Base-by-base conservation (phyloP, 2,329 filamentous ascomycete species). In the Pleomassaria siparia region DNA sequence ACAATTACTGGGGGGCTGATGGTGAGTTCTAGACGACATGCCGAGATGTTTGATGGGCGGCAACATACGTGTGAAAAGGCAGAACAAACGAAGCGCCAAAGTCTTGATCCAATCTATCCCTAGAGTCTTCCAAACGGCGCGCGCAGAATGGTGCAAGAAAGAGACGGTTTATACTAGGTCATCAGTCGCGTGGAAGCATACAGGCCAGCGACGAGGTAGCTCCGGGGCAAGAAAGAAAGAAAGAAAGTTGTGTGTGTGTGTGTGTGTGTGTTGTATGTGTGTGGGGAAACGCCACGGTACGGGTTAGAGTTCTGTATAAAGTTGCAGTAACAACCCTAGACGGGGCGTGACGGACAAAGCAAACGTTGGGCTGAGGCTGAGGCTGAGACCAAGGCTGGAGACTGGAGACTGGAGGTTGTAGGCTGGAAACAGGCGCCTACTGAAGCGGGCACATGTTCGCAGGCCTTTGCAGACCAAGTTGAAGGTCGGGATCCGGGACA, bases 101-200 rank as follows among this genome's bases (percentile, higher is more conserved):
- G 56, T 68, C 65, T 71, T 69, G 57, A 70, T 59, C 67, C 66
- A 61, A 55, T 72, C 69, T 72, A 72, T 71, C 68, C 69, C 69
- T 70, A 72, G n/a, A n/a, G 56, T 71, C 66, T 69, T 68, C 60
- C 59, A 51, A 56, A 55, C 55, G 51, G 58, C 59, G 58, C 56
- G 58, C 59, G 58, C 56, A 63, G 58, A 67, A 66, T 60, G 46
- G 59, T 59, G 60, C 60, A 69, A 63, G 56, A 56, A 59, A 62
- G 53, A 64, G 59, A 62, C 55, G 56, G 47, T 45, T 60, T 60
- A 63, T 61, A 59, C 59, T 66, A 66, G 60, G 55, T 58, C 63
- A 69, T 69, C 60, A 59, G 63, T 59, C 55, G 65, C 65, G 68
- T 69, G 53, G 50, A 54, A 60, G 50, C 54, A 56, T 55, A 61